Conservation (phyloP, 345 rosid species). For the Gossypioides kirkii region DNA sequence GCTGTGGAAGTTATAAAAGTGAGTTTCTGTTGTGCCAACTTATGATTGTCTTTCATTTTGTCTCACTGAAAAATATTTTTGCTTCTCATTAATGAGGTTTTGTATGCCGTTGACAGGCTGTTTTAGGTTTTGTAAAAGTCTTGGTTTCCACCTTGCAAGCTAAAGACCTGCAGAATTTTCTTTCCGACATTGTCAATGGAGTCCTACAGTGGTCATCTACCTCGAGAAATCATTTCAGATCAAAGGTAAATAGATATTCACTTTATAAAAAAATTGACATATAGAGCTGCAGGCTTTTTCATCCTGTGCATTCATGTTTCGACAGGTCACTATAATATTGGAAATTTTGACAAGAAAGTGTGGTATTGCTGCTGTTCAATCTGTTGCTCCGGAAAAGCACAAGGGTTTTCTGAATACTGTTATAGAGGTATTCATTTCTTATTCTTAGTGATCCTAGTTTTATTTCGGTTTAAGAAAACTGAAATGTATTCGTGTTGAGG, state of each 20-base stretch:
- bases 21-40: slow-evolving; percentile 15
- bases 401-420: slow-evolving; percentile 66
- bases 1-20: slow-evolving; percentile 78
- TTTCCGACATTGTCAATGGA: slow-evolving; percentile 45
- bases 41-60: background rate
- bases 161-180: slow-evolving; percentile 59
- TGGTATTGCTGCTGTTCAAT: slow-evolving; percentile 62
- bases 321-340: slow-evolving; percentile 74
- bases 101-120: slow-evolving; percentile 51
- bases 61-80: background rate
- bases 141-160: slow-evolving; percentile 63
- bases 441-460: background rate
- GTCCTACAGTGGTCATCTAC: slow-evolving; percentile 79
- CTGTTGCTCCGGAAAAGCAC: slow-evolving; percentile 65
- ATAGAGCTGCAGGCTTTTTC: background rate
- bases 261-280: background rate
- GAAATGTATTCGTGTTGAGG: background rate
- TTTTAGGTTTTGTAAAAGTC: slow-evolving; percentile 83
- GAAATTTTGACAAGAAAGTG: slow-evolving; percentile 86
- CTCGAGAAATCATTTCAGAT: slow-evolving; percentile 84
- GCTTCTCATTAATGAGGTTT: background rate
- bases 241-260: slow-evolving; percentile 43
- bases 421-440: slow-evolving; percentile 47
- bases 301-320: slow-evolving; percentile 1
- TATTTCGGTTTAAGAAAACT: background rate